Evolutionary conservation across 2,329 filamentous ascomycete genomes (phyloP), one percentile per base, ranked within the genome.

Genomic region (Penicillium sp.): DNA sequence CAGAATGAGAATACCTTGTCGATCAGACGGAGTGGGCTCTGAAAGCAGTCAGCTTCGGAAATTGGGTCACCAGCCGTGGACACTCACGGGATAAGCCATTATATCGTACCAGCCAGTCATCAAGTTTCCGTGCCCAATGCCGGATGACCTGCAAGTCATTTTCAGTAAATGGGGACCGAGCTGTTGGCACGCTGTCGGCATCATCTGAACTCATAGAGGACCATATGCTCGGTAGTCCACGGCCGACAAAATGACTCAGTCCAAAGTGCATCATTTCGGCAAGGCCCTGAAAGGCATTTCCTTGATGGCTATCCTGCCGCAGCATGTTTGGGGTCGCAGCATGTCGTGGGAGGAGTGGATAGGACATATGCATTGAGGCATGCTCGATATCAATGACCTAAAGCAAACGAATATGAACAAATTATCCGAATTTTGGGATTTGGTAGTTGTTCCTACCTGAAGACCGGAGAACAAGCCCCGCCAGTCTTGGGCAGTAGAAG

Each of bases 351-450:
- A 69, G 48, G 16, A 69, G 53, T 28, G 67, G 67, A 25, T 66
- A 64, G 10, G 65, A 67, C 66, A 69, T 67, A 26, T 69, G 67
- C 60, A 69, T 69, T 5, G 67, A 69, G 9, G 67, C 67, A 48
- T 69, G 67, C 50, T 69, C 67, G 10, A 69, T 67, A 33, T 69
- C 67, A 42, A 69, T 67, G 7, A 67, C 61, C 64, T 68, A 7
- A 10, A n/a, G 28, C 2, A 36, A 33, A 30, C 14, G 33, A 19
- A 37, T 42, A 11, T 55, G 42, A 59, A 35, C 12, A 16, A 49
- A 35, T 17, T 11, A 25, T 33, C 19, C 30, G 2, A 14, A 8
- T 9, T n/a, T 16, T 3, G 5, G 4, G 7, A 1, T 14, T 33
- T 11, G 19, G 25, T 19, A n/a, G n/a, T 9, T 7, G 30, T 40